Conservation (phyloP, 2,329 filamentous ascomycete genomes). For the Sporothrix curviconia region DNA sequence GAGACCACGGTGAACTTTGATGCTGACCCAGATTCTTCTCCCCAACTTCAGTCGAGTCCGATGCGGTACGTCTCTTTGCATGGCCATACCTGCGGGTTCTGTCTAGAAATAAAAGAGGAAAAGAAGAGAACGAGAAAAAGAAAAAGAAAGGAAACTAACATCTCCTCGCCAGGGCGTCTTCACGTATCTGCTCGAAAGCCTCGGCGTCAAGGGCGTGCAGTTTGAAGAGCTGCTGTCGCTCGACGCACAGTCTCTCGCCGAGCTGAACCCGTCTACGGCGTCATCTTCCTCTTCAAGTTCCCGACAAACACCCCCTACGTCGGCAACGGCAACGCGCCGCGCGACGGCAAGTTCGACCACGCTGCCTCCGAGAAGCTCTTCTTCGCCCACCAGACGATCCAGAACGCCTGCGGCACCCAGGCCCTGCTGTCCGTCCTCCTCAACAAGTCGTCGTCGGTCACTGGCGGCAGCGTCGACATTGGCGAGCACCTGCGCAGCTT, state of each 20-base stretch:
- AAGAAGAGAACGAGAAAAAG: no score
- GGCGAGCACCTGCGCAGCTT: slow-evolving; percentile 67
- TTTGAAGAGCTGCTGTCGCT: slow-evolving; percentile 94
- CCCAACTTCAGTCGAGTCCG: slow-evolving; percentile 66
- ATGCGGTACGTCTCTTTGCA: slow-evolving; percentile 52
- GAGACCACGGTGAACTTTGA: neutral
- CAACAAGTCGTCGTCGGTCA: slow-evolving; percentile 52
- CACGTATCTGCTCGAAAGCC: slow-evolving; percentile 84
- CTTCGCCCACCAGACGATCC: slow-evolving; percentile 95
- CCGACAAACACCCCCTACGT: slow-evolving; percentile 62
- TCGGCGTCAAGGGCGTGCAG: slow-evolving; percentile 89
- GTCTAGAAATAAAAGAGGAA: no score
- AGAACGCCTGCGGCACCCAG: slow-evolving; percentile 97
- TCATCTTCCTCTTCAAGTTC: slow-evolving; percentile 99
- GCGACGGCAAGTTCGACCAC: slow-evolving; percentile 76
- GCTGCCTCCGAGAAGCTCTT: slow-evolving; percentile 71
- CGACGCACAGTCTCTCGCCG: slow-evolving; percentile 65
- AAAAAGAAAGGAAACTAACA: neutral
- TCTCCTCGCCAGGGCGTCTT: slow-evolving; percentile 64
- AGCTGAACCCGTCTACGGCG: slow-evolving; percentile 77
- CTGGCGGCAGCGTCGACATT: slow-evolving; percentile 50
- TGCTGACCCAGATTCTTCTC: neutral
- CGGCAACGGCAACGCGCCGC: slow-evolving; percentile 54
- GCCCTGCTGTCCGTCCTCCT: slow-evolving; percentile 85
- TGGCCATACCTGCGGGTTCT: no score